Conservation (phyloP, 2,329 filamentous ascomycete species). For the Dothideomycetes sp. region DNA sequence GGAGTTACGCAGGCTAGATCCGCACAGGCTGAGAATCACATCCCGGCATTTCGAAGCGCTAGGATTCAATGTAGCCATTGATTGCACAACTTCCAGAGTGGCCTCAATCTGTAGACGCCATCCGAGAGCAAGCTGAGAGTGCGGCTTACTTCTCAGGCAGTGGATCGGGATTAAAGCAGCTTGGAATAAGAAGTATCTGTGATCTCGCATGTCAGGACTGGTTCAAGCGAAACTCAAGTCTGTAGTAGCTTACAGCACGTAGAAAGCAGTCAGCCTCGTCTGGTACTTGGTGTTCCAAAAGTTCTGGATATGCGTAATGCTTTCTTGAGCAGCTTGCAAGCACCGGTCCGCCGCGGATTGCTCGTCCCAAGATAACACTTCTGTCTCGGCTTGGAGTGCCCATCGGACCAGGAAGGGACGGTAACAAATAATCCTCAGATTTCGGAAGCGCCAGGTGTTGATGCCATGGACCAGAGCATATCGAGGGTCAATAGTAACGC, state of each 20-base stretch:
- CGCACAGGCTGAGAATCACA: constrained; percentile 32
- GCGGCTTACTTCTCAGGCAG: constrained; percentile 34
- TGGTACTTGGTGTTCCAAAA: constrained; percentile 29
- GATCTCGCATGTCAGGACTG: not conserved
- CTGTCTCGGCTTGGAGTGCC: not conserved
- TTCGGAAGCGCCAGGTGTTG: constrained; percentile 33
- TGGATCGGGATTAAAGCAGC: constrained; percentile 38
- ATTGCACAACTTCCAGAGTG: constrained; percentile 26
- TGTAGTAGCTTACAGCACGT: constrained; percentile 21
- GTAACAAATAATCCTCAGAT: constrained; percentile 39
- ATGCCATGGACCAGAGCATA: constrained; percentile 31
- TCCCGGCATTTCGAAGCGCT: constrained; percentile 32
- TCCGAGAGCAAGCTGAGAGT: constrained; percentile 23
- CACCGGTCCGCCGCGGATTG: constrained; percentile 26
- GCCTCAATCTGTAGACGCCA: constrained; percentile 32
- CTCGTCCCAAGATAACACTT: constrained; percentile 4
- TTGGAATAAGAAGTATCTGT: constrained; percentile 37
- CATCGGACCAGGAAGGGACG: constrained; percentile 34
- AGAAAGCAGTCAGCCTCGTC: constrained; percentile 33
- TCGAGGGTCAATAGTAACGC: constrained; percentile 21
- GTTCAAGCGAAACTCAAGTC: not conserved
- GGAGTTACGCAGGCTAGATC: constrained; percentile 8
- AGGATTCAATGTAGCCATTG: constrained; percentile 28
- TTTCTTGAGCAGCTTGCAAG: constrained; percentile 30
- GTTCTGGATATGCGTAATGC: constrained; percentile 27